Conservation (phyloP, 2,329 filamentous ascomycete species). For the Diaporthe citriasiana region DNA sequence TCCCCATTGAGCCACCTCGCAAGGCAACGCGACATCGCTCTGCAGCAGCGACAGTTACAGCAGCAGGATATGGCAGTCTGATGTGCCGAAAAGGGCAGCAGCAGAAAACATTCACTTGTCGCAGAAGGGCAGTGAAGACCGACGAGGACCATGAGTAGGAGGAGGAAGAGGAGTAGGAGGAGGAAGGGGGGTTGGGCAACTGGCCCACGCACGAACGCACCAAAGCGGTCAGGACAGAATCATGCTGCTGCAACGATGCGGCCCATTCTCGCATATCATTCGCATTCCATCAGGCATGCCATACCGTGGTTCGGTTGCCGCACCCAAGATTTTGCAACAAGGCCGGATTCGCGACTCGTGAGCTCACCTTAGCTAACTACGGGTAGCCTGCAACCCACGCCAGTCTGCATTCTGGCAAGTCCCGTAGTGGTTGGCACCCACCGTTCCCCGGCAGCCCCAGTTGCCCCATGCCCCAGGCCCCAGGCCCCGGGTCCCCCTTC, state of each 20-base stretch:
- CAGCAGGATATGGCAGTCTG: neutral
- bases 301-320: constrained; percentile 10
- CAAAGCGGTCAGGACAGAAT: constrained; percentile 29
- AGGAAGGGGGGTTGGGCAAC: neutral
- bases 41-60: neutral
- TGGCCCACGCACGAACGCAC: constrained; percentile 15
- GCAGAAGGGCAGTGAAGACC: neutral
- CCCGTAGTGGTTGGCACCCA: neutral
- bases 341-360: constrained; percentile 23
- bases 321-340: constrained; percentile 12
- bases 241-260: constrained; percentile 3
- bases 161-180: neutral
- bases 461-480: neutral
- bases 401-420: constrained; percentile 23
- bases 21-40: constrained; percentile 11
- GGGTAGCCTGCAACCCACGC: constrained; percentile 3
- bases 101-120: neutral
- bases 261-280: constrained; percentile 1
- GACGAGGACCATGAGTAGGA: neutral
- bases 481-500: constrained; percentile 14
- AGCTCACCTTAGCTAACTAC: neutral
- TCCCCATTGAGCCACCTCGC: constrained; percentile 5
- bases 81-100: neutral
- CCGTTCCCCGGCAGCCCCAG: neutral
- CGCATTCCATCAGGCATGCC: constrained; percentile 7